Base-by-base conservation (phyloP, 441 rosid genomes). In the Populus hybrid region DNA sequence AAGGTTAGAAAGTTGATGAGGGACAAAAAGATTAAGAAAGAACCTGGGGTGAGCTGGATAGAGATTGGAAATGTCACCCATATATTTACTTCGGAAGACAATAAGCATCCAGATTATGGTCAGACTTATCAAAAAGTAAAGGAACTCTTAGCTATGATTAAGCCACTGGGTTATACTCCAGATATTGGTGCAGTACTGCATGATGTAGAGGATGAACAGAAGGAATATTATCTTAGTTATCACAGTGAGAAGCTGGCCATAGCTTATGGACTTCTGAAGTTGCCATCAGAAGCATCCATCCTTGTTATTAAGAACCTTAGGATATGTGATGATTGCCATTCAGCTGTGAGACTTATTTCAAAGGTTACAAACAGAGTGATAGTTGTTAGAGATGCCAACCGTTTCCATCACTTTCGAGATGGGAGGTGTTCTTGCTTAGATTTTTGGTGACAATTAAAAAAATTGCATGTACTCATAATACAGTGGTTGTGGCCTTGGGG, bases 21-120 rank as follows among this genome's bases (percentile, higher is more conserved):
- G 77, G 86, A 86, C 4, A 89, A 85, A 69, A 83, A 82, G 10
- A 84, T 95, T 77, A 95, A 92, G 86, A 95, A 95, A 76, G 98
- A 93, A 83, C 98, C 97, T 35, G 98, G 99, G 24, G 90, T 86
- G 71, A 93, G 98, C 86, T 95, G 98, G 98, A 88, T 90, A 74
- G 92, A 91, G 71, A 84, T 91, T 71, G 83, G 80, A 71, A 88
- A 86, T 67, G 61, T 53, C 32, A 86, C 88, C 42, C 91, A 89
- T 77, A 82, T 93, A 61, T 95, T 95, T 81, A 90, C 88, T 71
- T 86, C 93, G 1, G 95, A 89, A 57, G 94, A 89, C 34, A 74
- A 50, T 82, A 85, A 71, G 59, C 96, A 95, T 83, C 91, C 95
- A 8, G 93, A 92, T 69, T 80, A 83, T 72, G 34, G 10, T 72